Evolutionary conservation across 202 grass and related monocot species (phyloP).

Genomic region (Schoenoplectus tabernaemontani): DNA sequence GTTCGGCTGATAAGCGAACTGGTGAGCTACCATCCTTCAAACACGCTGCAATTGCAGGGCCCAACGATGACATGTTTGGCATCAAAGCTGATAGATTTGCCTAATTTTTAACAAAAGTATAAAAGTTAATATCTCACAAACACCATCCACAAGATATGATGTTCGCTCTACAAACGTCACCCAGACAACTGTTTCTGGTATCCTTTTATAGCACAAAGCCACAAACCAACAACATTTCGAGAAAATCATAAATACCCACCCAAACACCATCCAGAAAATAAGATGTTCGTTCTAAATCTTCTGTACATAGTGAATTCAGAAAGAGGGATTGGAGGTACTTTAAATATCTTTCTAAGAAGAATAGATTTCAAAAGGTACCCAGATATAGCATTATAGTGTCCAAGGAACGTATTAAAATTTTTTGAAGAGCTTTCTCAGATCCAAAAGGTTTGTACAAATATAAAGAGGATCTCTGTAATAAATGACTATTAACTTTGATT

Average conservation of each 20-base stretch:
- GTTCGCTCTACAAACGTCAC: no score
- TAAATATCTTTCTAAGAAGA: background rate
- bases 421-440: background rate
- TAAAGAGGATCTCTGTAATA: background rate
- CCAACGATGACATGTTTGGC: constrained; percentile 47
- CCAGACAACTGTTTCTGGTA: no score
- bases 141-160: no score
- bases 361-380: background rate
- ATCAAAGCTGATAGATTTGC: constrained; percentile 58
- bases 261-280: background rate
- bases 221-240: background rate
- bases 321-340: background rate
- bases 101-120: constrained; percentile 20
- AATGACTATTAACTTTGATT: constrained; percentile 5
- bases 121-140: background rate
- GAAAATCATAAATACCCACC: background rate
- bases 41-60: constrained; percentile 56
- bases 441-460: background rate
- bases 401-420: background rate
- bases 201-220: background rate
- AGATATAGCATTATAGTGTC: background rate
- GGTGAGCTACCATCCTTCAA: constrained; percentile 76
- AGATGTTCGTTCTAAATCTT: background rate
- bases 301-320: background rate
- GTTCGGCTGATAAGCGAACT: constrained; percentile 77